A percentile compares a stretch with the other conserved stretches of the same genome.
Evolutionary conservation across 495 filamentous ascomycete genomes (phyloP).

Genomic region (Hyaloscypha hepaticicola): DNA sequence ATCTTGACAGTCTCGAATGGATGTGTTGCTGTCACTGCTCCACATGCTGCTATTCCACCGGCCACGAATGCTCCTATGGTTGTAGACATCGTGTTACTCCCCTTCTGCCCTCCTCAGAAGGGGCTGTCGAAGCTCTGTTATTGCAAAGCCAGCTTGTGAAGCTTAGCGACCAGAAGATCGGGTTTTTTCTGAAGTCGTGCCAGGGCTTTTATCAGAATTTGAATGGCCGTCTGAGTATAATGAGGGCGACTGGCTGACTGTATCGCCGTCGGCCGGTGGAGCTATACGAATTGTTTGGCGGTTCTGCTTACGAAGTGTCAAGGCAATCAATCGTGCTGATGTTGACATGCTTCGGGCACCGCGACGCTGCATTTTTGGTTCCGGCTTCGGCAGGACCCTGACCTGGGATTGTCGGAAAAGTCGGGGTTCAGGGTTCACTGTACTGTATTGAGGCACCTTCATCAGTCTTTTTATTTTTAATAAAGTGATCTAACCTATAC

Average conservation of each 20-base stretch:
- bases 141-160: slow-evolving; percentile 24
- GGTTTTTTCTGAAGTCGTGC: neutral
- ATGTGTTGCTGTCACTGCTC: slow-evolving; percentile 96
- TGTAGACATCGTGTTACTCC: slow-evolving; percentile 29
- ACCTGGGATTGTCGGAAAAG: neutral
- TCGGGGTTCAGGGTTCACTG: neutral
- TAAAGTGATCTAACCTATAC: too few relatives aligned
- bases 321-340: neutral
- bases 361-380: neutral
- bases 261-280: neutral
- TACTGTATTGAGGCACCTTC: neutral
- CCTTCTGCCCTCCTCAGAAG: slow-evolving; percentile 27
- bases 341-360: neutral
- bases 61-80: slow-evolving; percentile 69
- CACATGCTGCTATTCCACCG: slow-evolving; percentile 93
- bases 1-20: slow-evolving; percentile 99
- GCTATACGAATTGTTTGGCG: neutral
- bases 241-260: neutral
- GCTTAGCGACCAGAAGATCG: neutral
- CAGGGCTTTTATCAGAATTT: neutral
- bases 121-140: slow-evolving; percentile 10
- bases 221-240: neutral
- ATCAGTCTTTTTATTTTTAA: too few relatives aligned
- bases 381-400: neutral
- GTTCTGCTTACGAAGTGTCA: neutral